Evolutionary conservation across 1,139 yeast genomes (phyloP).

Genomic region (Debaryomycetaceae sp.): DNA sequence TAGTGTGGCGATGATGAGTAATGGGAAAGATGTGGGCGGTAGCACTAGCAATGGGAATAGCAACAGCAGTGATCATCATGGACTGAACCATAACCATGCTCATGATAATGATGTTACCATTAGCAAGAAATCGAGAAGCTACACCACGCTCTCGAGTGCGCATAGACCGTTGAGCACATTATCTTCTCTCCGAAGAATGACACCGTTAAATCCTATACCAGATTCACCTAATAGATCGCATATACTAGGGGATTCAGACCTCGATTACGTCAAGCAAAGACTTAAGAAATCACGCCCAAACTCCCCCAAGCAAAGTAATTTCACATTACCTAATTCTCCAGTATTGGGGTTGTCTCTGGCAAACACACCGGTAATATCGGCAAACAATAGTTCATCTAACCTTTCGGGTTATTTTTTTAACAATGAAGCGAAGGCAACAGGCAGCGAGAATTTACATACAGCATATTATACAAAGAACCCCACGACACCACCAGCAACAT

Average conservation of each 20-base stretch:
- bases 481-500: constrained; percentile 13
- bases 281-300: constrained; percentile 72
- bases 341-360: constrained; percentile 41
- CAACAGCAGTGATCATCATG: background rate
- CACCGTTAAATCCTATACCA: constrained; percentile 37
- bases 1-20: constrained; percentile 19
- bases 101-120: background rate
- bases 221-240: constrained; percentile 15
- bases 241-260: constrained; percentile 41
- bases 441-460: background rate
- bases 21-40: background rate
- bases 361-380: constrained; percentile 43
- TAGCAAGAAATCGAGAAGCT: constrained; percentile 9
- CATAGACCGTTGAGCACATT: constrained; percentile 22
- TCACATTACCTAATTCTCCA: constrained; percentile 63
- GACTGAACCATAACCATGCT: background rate
- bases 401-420: constrained; percentile 30
- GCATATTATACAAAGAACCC: background rate
- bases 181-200: constrained; percentile 52
- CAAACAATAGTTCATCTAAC: constrained; percentile 45
- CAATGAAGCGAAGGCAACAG: background rate
- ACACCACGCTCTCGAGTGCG: constrained; percentile 10
- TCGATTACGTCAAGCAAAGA: constrained; percentile 47
- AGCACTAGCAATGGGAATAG: background rate
- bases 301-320: constrained; percentile 42